Evolutionary conservation across 192 early-diverging fungal species (phyloP).

Genomic region (Coemansia sp.): DNA sequence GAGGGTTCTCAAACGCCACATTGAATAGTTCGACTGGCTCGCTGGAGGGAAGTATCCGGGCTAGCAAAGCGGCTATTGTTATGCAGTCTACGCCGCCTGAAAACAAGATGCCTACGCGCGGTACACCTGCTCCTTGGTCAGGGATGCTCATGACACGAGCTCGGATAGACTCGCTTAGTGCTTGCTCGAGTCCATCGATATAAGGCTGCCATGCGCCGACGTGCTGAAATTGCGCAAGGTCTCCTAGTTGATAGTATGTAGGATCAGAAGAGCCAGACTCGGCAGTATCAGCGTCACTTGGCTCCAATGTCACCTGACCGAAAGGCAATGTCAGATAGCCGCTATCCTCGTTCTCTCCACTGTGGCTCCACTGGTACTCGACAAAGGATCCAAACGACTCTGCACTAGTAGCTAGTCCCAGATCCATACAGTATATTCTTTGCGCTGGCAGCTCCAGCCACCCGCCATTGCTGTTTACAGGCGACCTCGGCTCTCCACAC

Average conservation of each 20-base stretch:
- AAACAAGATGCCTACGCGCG: conserved; percentile 80
- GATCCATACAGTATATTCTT: conserved; percentile 71
- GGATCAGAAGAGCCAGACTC: not conserved
- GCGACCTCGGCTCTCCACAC: conserved; percentile 2
- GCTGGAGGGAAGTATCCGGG: conserved; percentile 65
- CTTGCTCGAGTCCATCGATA: conserved; percentile 26
- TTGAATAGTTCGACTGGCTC: conserved; percentile 92
- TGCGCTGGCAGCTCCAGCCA: conserved; percentile 82
- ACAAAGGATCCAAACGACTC: not conserved
- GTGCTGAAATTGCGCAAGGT: conserved; percentile 20
- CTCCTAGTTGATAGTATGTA: not conserved
- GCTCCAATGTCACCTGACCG: conserved; percentile 9
- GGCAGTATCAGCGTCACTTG: not conserved
- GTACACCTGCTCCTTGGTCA: conserved; percentile 11
- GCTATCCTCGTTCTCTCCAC: not conserved
- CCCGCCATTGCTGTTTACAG: not conserved
- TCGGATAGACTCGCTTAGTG: conserved; percentile 19
- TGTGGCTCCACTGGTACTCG: conserved; percentile 27
- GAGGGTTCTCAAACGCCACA: conserved; percentile 94
- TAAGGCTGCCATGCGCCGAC: conserved; percentile 21
- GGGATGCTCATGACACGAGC: conserved; percentile 33
- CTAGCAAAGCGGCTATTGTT: conserved; percentile 78
- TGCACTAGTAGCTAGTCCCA: conserved; percentile 11
- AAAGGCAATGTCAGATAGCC: conserved; percentile 18
- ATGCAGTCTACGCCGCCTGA: conserved; percentile 96